Conservation (phyloP, 768 basidiomycete species). For the Lentinula raphanica region DNA sequence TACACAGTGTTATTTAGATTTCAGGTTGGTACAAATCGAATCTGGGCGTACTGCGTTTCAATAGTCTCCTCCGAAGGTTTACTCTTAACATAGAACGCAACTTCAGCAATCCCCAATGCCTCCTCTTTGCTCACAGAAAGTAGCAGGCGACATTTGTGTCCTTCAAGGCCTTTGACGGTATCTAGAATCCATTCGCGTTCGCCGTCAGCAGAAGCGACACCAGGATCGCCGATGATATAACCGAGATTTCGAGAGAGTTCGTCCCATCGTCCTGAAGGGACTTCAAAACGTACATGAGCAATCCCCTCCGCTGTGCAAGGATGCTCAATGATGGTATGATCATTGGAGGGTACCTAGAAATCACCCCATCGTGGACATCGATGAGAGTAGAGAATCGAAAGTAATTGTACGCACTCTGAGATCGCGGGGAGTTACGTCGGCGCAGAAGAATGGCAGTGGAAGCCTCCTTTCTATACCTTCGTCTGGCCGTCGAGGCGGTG, state of each 20-base stretch:
- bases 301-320: constrained; percentile 46
- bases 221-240: constrained; percentile 41
- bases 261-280: constrained; percentile 22
- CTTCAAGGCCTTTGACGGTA: constrained; percentile 28
- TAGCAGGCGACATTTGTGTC: constrained; percentile 24
- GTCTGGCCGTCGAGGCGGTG: constrained; percentile 24
- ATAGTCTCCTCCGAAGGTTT: neutral
- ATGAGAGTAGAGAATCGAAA: neutral
- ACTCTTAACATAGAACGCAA: constrained; percentile 32
- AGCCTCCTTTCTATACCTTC: constrained; percentile 19
- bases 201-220: constrained; percentile 20
- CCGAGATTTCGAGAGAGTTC: constrained; percentile 34
- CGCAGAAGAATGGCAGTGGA: constrained; percentile 65
- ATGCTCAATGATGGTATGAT: constrained; percentile 43
- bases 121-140: constrained; percentile 22
- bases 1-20: too few relatives aligned
- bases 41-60: neutral
- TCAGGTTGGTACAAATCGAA: neutral
- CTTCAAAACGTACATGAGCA: constrained; percentile 43
- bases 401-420: constrained; percentile 46
- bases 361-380: neutral
- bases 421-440: constrained; percentile 58
- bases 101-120: constrained; percentile 47
- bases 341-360: constrained; percentile 44
- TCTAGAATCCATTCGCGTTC: constrained; percentile 40